phyloP scores from a whole-genome alignment of 441 rosid species.

The Manihot esculenta region DNA sequence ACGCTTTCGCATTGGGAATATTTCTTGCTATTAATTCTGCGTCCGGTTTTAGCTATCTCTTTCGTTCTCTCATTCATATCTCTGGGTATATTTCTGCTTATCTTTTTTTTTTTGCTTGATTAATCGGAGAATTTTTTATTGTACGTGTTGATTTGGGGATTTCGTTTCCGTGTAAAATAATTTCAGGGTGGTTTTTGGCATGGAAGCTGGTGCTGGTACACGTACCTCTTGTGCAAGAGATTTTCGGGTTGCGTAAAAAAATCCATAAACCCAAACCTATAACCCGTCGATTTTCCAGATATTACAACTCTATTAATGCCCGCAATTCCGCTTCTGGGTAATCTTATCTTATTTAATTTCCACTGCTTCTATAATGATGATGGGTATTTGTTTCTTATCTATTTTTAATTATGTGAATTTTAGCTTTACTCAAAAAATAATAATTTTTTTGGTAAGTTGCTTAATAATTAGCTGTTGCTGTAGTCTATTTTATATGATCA shows the following conservation, averaged over 20 bases:
- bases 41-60: slow-evolving; percentile 57
- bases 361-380: background rate
- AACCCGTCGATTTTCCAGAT: slow-evolving; percentile 47
- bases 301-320: slow-evolving; percentile 43
- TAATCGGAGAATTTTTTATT: background rate
- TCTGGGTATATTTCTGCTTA: slow-evolving; percentile 37
- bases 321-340: slow-evolving; percentile 33
- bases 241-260: slow-evolving; percentile 65
- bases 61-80: slow-evolving; percentile 57
- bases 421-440: background rate
- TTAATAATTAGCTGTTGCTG: background rate
- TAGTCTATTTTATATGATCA: background rate
- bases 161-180: background rate
- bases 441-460: background rate
- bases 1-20: slow-evolving; percentile 30
- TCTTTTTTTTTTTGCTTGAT: background rate
- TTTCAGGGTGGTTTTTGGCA: slow-evolving; percentile 75
- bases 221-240: slow-evolving; percentile 81
- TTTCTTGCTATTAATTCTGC: slow-evolving; percentile 42
- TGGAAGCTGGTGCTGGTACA: slow-evolving; percentile 85
- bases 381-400: background rate
- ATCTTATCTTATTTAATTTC: background rate
- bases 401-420: background rate
- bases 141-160: background rate
- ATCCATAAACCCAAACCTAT: slow-evolving; percentile 44